Conservation (phyloP, 2,329 filamentous ascomycete genomes). For the Gaeumannomyces tritici region DNA sequence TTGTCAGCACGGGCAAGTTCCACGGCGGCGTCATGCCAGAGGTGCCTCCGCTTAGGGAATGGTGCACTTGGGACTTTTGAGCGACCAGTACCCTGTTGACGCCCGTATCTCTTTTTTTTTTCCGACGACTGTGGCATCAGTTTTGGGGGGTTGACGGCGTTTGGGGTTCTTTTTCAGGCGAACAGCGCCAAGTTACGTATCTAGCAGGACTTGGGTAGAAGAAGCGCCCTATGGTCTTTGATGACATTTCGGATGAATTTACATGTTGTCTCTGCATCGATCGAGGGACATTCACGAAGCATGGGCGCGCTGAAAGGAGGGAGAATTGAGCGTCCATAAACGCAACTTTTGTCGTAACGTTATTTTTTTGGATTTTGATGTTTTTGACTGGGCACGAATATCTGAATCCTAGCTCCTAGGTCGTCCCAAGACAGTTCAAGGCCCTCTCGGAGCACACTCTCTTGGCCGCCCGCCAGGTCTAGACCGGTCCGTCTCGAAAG, state of each 20-base stretch:
- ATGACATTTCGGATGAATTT: neutral
- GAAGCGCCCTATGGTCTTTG: neutral
- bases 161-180: neutral
- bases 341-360: neutral
- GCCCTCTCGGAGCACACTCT: neutral
- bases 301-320: too few species aligned
- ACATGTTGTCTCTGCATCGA: neutral
- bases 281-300: neutral
- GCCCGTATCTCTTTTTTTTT: neutral
- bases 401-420: neutral
- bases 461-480: too few species aligned
- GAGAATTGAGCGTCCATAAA: too few species aligned
- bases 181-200: neutral
- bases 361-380: neutral
- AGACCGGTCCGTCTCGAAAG: neutral
- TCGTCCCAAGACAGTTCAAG: neutral
- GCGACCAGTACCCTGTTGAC: neutral
- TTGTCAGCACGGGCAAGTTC: conserved; percentile 59
- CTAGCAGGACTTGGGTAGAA: neutral
- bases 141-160: neutral
- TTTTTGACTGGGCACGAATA: neutral
- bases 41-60: conserved; percentile 69
- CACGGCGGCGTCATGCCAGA: conserved; percentile 63
- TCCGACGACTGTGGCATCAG: neutral
- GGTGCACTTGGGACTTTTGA: conserved; percentile 64